These are phyloP conservation scores for Meyerozyma sp. DNA, from an alignment of 1,139 yeast species.

Conservation along the genomic window DNA sequence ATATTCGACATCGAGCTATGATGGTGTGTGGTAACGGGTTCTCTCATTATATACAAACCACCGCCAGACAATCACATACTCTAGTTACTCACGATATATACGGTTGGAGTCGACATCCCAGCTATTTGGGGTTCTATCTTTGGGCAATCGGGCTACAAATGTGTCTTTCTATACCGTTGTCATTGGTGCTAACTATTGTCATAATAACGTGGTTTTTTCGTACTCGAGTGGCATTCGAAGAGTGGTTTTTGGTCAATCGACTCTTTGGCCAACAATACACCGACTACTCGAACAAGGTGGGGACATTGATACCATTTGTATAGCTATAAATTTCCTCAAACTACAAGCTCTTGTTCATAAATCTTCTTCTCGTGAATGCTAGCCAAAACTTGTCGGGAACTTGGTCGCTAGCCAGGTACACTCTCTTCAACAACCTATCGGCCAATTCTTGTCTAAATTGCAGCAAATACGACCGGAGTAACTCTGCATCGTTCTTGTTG, in stretches of 20 bases:
- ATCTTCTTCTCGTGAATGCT: conserved; percentile 89
- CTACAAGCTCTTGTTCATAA: conserved; percentile 78
- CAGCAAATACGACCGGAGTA: conserved; percentile 72
- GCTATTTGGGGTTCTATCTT: conserved; percentile 39
- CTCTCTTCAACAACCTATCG: conserved; percentile 65
- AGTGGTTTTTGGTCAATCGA: conserved; percentile 22
- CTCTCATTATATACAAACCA: conserved; percentile 22
- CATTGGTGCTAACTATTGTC: conserved; percentile 13
- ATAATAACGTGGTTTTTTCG: conserved; percentile 25
- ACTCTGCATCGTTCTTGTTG: conserved; percentile 70
- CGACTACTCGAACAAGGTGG: conserved; percentile 19
- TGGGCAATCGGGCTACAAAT: conserved; percentile 32
- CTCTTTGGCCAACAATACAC: conserved; percentile 26
- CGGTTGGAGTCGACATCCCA: conserved; percentile 30
- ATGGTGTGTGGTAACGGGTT: conserved; percentile 32
- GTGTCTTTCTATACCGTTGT: conserved; percentile 20
- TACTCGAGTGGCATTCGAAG: conserved; percentile 33
- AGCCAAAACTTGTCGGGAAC: conserved; percentile 84
- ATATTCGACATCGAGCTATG: conserved; percentile 27
- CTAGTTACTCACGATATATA: conserved; percentile 32
- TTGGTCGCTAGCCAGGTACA: conserved; percentile 53
- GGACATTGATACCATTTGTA: conserved; percentile 28
- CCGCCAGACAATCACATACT: conserved; percentile 6
- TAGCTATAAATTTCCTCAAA: conserved; percentile 2
- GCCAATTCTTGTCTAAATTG: conserved; percentile 96